Conservation (phyloP, 2,329 filamentous ascomycete genomes). For the Aspergillus awamori region DNA sequence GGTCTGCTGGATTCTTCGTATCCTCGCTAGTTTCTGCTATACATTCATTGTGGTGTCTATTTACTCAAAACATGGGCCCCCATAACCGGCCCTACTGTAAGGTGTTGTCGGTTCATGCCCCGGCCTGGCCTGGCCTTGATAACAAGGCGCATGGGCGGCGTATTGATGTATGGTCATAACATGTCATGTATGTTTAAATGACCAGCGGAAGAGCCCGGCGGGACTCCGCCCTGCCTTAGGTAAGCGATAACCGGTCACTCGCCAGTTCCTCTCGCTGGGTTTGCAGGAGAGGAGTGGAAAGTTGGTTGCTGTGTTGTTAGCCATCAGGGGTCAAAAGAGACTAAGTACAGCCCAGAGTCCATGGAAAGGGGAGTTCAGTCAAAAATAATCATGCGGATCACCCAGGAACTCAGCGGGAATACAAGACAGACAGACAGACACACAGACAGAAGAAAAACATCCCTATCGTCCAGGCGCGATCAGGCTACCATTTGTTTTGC, state of each 20-base stretch:
- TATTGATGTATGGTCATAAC: conserved; percentile 14
- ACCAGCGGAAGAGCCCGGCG: conserved; percentile 31
- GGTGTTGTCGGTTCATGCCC: background rate
- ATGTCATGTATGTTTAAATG: conserved; percentile 18
- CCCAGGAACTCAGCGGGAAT: background rate
- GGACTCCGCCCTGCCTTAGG: conserved; percentile 25
- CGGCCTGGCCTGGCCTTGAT: background rate
- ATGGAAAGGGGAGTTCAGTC: background rate
- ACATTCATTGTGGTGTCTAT: background rate
- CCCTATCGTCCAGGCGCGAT: background rate
- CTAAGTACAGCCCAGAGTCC: too few species aligned
- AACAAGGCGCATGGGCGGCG: background rate
- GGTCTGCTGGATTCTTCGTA: background rate
- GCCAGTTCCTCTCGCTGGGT: background rate
- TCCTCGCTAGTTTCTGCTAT: background rate
- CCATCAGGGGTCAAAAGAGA: too few species aligned
- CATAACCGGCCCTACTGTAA: background rate
- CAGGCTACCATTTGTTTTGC: background rate
- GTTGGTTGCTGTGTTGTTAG: too few species aligned
- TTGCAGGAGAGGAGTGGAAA: too few species aligned
- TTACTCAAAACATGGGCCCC: background rate
- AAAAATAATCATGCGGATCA: background rate
- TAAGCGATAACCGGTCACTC: background rate
- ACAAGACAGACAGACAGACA: background rate
- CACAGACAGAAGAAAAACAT: background rate